These are phyloP conservation scores for Aspergillus panamensis DNA, from an alignment of 495 filamentous ascomycete species.

Conservation along the genomic window DNA sequence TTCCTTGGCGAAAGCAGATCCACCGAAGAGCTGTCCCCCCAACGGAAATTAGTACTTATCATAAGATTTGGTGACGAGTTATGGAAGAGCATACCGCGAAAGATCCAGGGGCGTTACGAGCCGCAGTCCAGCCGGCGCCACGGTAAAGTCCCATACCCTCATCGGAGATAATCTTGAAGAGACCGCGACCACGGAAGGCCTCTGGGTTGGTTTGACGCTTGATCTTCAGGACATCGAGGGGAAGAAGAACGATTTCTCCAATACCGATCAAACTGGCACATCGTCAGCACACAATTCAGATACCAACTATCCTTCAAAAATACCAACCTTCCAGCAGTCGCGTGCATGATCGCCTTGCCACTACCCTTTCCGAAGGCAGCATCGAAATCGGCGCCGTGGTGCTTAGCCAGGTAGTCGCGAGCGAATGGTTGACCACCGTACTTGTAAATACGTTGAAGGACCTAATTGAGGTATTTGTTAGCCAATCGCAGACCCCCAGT, in stretches of 20 bases:
- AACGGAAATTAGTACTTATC: slow-evolving; percentile 10
- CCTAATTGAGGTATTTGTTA: slow-evolving; percentile 36
- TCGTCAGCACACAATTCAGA: slow-evolving; percentile 16
- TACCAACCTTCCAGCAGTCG: slow-evolving; percentile 81
- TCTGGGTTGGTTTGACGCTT: slow-evolving; percentile 99
- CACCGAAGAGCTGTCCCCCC: slow-evolving; percentile 79
- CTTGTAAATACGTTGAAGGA: slow-evolving; percentile 96
- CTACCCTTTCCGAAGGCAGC: slow-evolving; percentile 89
- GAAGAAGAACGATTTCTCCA: slow-evolving; percentile 92
- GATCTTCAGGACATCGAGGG: slow-evolving; percentile 97
- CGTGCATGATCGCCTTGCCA: slow-evolving; percentile 97
- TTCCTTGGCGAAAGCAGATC: slow-evolving; percentile 96
- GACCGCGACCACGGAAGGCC: slow-evolving; percentile 89
- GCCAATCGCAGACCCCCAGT: not conserved
- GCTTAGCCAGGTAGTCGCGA: slow-evolving; percentile 78
- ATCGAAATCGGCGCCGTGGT: slow-evolving; percentile 83
- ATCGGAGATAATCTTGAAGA: slow-evolving; percentile 84
- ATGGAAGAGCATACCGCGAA: slow-evolving; percentile 72
- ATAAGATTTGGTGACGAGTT: no score
- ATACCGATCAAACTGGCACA: slow-evolving; percentile 79
- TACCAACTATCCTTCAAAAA: not conserved
- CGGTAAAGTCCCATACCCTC: slow-evolving; percentile 96
- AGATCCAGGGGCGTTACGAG: slow-evolving; percentile 92
- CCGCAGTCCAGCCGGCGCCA: slow-evolving; percentile 96
- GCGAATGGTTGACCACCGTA: slow-evolving; percentile 97